Evolutionary conservation across 192 early-diverging fungal genomes (phyloP).

Genomic region (Coemansia sp.): DNA sequence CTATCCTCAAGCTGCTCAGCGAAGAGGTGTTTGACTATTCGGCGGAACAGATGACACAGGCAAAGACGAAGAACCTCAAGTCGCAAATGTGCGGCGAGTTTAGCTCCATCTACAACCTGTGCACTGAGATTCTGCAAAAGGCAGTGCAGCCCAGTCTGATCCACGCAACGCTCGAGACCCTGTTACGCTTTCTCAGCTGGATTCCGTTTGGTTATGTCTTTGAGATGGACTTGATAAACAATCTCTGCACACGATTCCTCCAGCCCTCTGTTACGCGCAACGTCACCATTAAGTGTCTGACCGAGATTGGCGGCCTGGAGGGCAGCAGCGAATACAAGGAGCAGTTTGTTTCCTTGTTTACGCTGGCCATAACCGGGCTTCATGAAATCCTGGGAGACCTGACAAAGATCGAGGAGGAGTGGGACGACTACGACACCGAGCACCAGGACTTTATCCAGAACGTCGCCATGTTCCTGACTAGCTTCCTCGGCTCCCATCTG

Average conservation of each 20-base stretch:
- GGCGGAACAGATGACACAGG: conserved; percentile 97
- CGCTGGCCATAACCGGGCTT: conserved; percentile 66
- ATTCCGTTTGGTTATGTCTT: conserved; percentile 98
- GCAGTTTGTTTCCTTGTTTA: conserved; percentile 86
- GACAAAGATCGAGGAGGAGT: conserved; percentile 76
- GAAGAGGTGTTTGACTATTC: conserved; percentile 99
- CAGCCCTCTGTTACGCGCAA: conserved; percentile 85
- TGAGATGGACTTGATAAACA: conserved; percentile 87
- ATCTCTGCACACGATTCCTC: conserved; percentile 79
- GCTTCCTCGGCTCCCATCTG: conserved; percentile 80
- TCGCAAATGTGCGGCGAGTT: conserved; percentile 95
- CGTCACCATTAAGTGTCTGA: conserved; percentile 93
- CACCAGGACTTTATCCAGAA: conserved; percentile 98
- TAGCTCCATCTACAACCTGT: conserved; percentile 91
- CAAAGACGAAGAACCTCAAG: conserved; percentile 91
- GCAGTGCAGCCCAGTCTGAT: conserved; percentile 89
- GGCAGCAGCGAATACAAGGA: conserved; percentile 78
- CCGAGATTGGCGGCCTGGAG: conserved; percentile 91
- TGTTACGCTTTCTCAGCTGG: conserved; percentile 97
- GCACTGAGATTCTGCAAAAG: conserved; percentile 89
- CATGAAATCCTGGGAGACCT: conserved; percentile 44
- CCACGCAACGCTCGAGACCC: conserved; percentile 86
- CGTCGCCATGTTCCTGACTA: conserved; percentile 87
- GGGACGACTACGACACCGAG: conserved; percentile 77
- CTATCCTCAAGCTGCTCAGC: conserved; percentile 94